phyloP scores from a whole-genome alignment of 139 green algal genomes.

The Chlorella sp. region DNA sequence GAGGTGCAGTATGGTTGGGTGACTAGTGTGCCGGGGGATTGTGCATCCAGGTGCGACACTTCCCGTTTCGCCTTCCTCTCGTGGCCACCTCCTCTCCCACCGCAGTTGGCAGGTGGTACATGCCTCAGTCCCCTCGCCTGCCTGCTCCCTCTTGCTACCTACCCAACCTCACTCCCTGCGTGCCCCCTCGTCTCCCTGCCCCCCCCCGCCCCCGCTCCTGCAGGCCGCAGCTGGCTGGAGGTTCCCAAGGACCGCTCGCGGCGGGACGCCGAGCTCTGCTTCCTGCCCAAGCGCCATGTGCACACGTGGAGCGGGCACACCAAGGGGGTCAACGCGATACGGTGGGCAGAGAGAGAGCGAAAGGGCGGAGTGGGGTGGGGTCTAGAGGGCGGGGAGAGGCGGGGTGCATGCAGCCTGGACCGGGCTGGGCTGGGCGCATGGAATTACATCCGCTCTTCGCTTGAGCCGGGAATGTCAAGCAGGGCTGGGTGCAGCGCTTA shows the following conservation, averaged over 20 bases:
- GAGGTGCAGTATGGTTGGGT: not conserved
- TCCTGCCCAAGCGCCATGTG: slow-evolving; percentile 92
- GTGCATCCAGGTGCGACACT: not conserved
- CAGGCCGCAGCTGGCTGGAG: slow-evolving; percentile 73
- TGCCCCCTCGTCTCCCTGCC: not conserved
- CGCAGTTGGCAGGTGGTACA: not conserved
- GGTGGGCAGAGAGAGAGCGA: not conserved
- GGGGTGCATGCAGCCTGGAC: not conserved
- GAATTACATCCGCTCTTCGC: too few relatives aligned
- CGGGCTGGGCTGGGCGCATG: too few relatives aligned
- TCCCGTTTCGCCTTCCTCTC: not conserved
- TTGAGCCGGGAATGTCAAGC: too few relatives aligned
- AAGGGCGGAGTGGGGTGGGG: not conserved
- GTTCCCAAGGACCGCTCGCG: slow-evolving; percentile 62
- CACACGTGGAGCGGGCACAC: slow-evolving; percentile 95
- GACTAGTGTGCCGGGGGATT: too few relatives aligned
- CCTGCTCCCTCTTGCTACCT: too few relatives aligned
- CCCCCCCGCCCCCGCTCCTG: not conserved
- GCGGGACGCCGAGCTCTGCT: slow-evolving; percentile 76
- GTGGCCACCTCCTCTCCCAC: not conserved
- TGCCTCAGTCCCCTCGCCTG: too few relatives aligned
- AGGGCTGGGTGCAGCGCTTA: too few relatives aligned
- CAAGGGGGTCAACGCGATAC: slow-evolving; percentile 93
- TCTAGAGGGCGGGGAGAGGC: not conserved
- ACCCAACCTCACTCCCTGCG: not conserved